Percentiles rank a stretch among this genome's conserved stretches.
These are phyloP conservation scores for Sporothrix brunneoviolacea DNA, from an alignment of 2,329 filamentous ascomycete species.

Conservation along the genomic window DNA sequence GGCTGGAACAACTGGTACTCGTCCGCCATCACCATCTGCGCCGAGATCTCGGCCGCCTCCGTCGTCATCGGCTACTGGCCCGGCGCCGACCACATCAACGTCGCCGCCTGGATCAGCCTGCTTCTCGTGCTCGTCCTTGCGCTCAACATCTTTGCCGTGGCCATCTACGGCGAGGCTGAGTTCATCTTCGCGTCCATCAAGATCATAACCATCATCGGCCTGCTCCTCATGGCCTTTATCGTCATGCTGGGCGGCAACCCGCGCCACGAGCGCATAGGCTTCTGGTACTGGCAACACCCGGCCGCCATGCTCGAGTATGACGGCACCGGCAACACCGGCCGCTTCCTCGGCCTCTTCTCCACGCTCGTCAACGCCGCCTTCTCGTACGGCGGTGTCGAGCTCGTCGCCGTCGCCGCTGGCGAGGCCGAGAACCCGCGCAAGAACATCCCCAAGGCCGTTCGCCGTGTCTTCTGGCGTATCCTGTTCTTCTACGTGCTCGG, in stretches of 20 bases:
- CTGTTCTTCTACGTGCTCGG: slow-evolving; percentile 58
- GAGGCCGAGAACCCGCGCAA: slow-evolving; percentile 60
- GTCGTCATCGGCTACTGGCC: slow-evolving; percentile 41
- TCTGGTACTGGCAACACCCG: slow-evolving; percentile 41
- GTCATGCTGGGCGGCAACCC: slow-evolving; percentile 52
- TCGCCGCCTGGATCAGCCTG: slow-evolving; percentile 40
- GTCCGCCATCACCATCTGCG: slow-evolving; percentile 40
- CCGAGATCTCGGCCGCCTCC: slow-evolving; percentile 39
- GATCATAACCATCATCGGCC: slow-evolving; percentile 51
- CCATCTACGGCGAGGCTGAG: slow-evolving; percentile 47
- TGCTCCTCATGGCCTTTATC: slow-evolving; percentile 51
- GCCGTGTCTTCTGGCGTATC: slow-evolving; percentile 55
- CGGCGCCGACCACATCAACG: slow-evolving; percentile 22
- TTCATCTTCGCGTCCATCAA: slow-evolving; percentile 37
- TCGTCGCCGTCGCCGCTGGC: slow-evolving; percentile 54
- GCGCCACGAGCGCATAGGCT: slow-evolving; percentile 42
- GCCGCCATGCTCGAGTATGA: slow-evolving; percentile 28
- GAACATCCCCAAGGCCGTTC: slow-evolving; percentile 58
- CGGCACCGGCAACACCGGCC: slow-evolving; percentile 37
- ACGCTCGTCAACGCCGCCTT: slow-evolving; percentile 28
- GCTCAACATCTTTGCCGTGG: slow-evolving; percentile 46
- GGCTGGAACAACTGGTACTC: slow-evolving; percentile 48
- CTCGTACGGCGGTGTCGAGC: slow-evolving; percentile 45
- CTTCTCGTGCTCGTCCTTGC: slow-evolving; percentile 40
- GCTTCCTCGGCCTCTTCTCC: slow-evolving; percentile 20